Base-by-base conservation (phyloP, 75 land plant species). In the Gnetum montanum region DNA sequence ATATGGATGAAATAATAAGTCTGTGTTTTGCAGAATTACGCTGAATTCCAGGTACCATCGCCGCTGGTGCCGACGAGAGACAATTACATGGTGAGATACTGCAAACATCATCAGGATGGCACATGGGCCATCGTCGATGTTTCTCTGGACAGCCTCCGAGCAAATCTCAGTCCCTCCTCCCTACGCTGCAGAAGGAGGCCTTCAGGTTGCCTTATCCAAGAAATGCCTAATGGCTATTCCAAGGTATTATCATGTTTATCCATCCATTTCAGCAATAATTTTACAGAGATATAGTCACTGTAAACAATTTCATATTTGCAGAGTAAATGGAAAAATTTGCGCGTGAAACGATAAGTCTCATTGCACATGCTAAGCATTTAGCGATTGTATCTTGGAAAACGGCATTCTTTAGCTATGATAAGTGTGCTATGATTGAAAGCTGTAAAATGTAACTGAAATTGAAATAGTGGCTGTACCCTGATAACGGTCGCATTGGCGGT, bases 71-170 rank as follows among this genome's bases (percentile, higher is more conserved):
- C 83, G 4, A 76, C 81, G 1, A 40, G 81, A 13, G 76, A 80
- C 43, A 57, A 49, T 33, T 59, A 69, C 49, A 76, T 80, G 35
- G 22, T 71, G 1, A 47, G 83, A 12, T 80, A 70, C 57, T 71
- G 81, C 67, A 71, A 80, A 59, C 78, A 78, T 19, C 79, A 70
- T 36, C 36, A 43, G 1, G 83, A 76, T 34, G 70, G 65, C 2
- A 43, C 46, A n/a, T 80, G 83, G 83, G 83, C 75, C 23, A 68
- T 80, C 27, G 83, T 76, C 15, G 83, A 80, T 26, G 83, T 80
- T n/a, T 80, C 83, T 3, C 22, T 80, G 4, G 80, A 78, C 26
- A 46, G 62, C 24, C 45, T 78, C 3, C 63, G 81, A 13, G 76
- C 54, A 4, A 65, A 70, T 16, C 45, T 57, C 23, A 7, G 25